Evolutionary conservation across 805 yeast species (phyloP).

Genomic region (Candida palmyrensis): DNA sequence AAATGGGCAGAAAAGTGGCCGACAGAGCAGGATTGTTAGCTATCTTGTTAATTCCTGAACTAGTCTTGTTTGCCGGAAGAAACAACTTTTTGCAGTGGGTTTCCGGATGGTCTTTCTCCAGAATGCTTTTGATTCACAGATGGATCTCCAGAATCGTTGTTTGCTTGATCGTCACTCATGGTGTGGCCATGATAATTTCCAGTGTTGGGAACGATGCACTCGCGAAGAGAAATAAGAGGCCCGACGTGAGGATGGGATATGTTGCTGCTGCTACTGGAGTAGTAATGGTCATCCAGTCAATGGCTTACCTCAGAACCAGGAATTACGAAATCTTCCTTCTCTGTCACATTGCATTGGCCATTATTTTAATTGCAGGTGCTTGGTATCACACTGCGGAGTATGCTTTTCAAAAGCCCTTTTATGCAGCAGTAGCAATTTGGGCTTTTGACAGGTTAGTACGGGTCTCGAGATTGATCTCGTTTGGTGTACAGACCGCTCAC

Average conservation of each 20-base stretch:
- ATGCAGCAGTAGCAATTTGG: slow-evolving; percentile 27
- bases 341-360: slow-evolving; percentile 22
- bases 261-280: slow-evolving; percentile 20
- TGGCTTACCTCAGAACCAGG: slow-evolving; percentile 57
- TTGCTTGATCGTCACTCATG: slow-evolving; percentile 51
- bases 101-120: slow-evolving; percentile 58
- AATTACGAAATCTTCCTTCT: slow-evolving; percentile 45
- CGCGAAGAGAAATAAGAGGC: slow-evolving; percentile 26
- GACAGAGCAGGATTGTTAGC: slow-evolving; percentile 52
- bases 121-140: slow-evolving; percentile 61
- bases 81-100: slow-evolving; percentile 61
- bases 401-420: slow-evolving; percentile 14
- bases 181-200: slow-evolving; percentile 49
- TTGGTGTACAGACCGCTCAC: slow-evolving; percentile 35
- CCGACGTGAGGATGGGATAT: slow-evolving; percentile 30
- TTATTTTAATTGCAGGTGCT: slow-evolving; percentile 46
- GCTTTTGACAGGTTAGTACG: slow-evolving; percentile 26
- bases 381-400: slow-evolving; percentile 59
- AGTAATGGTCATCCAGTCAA: slow-evolving; percentile 19
- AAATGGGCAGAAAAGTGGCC: slow-evolving; percentile 40
- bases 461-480: slow-evolving; percentile 27
- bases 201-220: slow-evolving; percentile 35
- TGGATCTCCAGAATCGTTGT: slow-evolving; percentile 55
- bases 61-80: slow-evolving; percentile 64
- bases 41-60: slow-evolving; percentile 50